A percentile compares a stretch with the other conserved stretches of the same genome.
Conservation (phyloP, 2,329 filamentous ascomycete genomes). For the Aspergillus alliaceus region DNA sequence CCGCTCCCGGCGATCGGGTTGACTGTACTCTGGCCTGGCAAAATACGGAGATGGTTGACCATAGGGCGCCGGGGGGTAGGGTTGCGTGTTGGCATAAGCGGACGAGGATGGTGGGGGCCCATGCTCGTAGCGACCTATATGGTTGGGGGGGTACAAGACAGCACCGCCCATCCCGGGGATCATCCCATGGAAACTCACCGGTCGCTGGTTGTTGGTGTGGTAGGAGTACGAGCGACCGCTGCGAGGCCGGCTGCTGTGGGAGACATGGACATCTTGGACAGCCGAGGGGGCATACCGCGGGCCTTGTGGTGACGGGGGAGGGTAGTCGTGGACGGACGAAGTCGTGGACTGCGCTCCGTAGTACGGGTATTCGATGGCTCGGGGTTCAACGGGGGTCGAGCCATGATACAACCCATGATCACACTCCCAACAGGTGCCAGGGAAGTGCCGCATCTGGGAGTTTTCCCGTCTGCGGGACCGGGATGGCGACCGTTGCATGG, state of each 20-base stretch:
- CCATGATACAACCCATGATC: conserved; percentile 36
- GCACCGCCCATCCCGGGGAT: conserved; percentile 29
- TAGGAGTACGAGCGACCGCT: conserved; percentile 36
- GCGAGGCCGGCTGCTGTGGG: conserved; percentile 28
- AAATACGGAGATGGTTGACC: conserved; percentile 28
- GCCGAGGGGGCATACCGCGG: conserved; percentile 29
- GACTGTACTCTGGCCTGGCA: conserved; percentile 25
- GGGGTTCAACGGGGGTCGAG: conserved; percentile 31
- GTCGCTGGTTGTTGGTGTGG: conserved; percentile 34
- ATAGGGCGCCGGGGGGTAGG: conserved; percentile 35
- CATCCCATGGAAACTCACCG: conserved; percentile 41
- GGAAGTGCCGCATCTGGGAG: conserved; percentile 29
- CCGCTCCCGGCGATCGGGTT: conserved; percentile 33
- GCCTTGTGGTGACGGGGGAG: conserved; percentile 32
- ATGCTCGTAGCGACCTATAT: conserved; percentile 32
- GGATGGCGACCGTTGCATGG: conserved; percentile 33
- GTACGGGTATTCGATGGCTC: conserved; percentile 32
- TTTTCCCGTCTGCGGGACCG: conserved; percentile 35
- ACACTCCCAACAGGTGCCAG: conserved; percentile 37
- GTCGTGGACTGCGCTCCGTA: conserved; percentile 27
- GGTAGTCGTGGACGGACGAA: conserved; percentile 29
- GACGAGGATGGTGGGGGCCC: conserved; percentile 40
- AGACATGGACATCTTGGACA: conserved; percentile 33
- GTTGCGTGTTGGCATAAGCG: conserved; percentile 32
- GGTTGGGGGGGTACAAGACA: conserved; percentile 29